Conservation (phyloP, 495 filamentous ascomycete genomes). For the Haplographium delicatum region DNA sequence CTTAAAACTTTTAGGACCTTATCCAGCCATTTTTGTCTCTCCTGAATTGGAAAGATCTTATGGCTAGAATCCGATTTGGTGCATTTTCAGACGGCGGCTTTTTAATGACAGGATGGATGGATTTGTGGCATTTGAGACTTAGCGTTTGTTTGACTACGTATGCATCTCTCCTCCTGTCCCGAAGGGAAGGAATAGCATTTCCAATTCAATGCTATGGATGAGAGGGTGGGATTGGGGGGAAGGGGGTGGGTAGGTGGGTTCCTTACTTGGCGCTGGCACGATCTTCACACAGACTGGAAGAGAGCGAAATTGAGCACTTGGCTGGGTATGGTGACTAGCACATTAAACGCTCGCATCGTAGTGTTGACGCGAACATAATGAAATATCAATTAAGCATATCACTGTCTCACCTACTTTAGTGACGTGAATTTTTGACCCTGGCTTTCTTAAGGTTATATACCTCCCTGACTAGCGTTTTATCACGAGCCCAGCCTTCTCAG, state of each 20-base stretch:
- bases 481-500: no score
- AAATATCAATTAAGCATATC: no score
- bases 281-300: neutral
- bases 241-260: no score
- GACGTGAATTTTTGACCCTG: no score
- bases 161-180: slow-evolving; percentile 11
- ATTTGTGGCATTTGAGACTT: slow-evolving; percentile 2
- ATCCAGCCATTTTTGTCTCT: no score
- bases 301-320: neutral
- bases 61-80: neutral
- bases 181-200: slow-evolving; percentile 12
- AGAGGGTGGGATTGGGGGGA: slow-evolving; percentile 6
- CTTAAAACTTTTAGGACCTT: no score
- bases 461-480: no score
- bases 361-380: slow-evolving; percentile 21
- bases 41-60: slow-evolving; percentile 20
- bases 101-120: slow-evolving; percentile 28
- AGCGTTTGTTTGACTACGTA: slow-evolving; percentile 10
- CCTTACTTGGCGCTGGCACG: no score
- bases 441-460: no score
- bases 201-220: neutral
- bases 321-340: neutral
- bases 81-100: slow-evolving; percentile 11
- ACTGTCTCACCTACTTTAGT: no score
- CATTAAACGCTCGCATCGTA: slow-evolving; percentile 12